Evolutionary conservation across 257 asterid genomes (phyloP).

Genomic region (Anisodus tanguticus): DNA sequence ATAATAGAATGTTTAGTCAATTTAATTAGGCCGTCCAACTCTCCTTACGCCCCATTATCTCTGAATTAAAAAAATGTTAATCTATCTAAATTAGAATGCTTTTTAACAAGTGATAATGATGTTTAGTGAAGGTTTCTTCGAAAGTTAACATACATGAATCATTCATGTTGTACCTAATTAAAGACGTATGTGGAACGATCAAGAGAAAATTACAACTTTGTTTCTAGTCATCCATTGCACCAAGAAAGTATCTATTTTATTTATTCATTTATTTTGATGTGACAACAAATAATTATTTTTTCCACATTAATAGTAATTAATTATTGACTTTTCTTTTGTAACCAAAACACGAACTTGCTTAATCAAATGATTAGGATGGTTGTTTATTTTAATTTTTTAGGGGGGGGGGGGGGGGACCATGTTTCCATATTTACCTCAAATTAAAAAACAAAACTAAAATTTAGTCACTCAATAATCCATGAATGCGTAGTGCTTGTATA

Average conservation of each 20-base stretch:
- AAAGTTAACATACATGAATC: slow-evolving; percentile 3
- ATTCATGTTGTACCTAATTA: not conserved
- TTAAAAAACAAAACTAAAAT: not conserved
- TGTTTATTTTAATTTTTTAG: not conserved
- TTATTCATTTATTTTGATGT: slow-evolving; percentile 8
- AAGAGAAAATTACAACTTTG: slow-evolving; percentile 1
- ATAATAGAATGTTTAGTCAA: not conserved
- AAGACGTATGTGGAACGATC: not conserved
- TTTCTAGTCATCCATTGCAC: slow-evolving; percentile 1
- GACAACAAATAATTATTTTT: not conserved
- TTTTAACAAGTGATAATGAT: slow-evolving; percentile 9
- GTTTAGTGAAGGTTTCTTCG: slow-evolving; percentile 4
- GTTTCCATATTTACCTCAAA: not conserved
- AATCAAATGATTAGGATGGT: not conserved
- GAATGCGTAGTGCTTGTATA: not conserved
- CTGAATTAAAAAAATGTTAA: not conserved
- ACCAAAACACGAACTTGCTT: not conserved
- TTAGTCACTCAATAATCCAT: not conserved
- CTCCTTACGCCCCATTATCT: not conserved
- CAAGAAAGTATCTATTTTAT: not conserved
- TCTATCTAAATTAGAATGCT: not conserved
- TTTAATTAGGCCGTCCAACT: slow-evolving; percentile 15
- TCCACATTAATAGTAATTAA: not conserved
- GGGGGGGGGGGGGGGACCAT: not conserved
- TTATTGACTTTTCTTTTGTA: not conserved